A percentile compares a stretch with the other conserved stretches of the same genome.
phyloP scores from a whole-genome alignment of 139 green algal species.

The Parachlorella kessleri region DNA sequence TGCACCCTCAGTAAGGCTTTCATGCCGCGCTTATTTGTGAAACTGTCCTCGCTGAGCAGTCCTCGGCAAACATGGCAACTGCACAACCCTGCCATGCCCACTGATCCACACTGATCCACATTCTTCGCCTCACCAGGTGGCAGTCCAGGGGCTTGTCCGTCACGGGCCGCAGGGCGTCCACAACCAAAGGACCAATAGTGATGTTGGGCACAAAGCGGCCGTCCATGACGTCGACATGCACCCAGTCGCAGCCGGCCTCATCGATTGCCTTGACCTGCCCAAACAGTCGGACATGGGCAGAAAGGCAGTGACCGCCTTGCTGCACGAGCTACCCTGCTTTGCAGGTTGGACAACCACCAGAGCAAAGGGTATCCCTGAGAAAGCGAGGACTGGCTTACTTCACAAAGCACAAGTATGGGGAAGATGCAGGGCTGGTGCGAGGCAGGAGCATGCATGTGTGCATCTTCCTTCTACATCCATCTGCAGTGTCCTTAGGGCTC shows the following conservation, averaged over 20 bases:
- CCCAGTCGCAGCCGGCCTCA: conserved; percentile 92
- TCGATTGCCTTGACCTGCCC: conserved; percentile 90
- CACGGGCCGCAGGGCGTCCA: conserved; percentile 94
- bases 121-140: conserved; percentile 92
- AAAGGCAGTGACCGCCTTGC: background rate
- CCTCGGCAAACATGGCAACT: no score
- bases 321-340: background rate
- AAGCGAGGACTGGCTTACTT: no score
- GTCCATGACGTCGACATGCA: conserved; percentile 96
- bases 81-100: no score
- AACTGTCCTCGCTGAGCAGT: no score
- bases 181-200: conserved; percentile 97
- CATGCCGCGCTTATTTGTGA: no score
- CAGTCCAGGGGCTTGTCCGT: conserved; percentile 96
- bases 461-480: no score
- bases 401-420: no score
- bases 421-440: no score
- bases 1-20: no score
- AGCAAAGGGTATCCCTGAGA: background rate
- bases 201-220: conserved; percentile 98
- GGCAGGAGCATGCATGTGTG: no score
- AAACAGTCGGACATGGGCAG: background rate
- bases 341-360: background rate
- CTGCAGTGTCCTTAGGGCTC: no score
- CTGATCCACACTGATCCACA: no score